Evolutionary conservation across 1,139 yeast genomes (phyloP), one percentile per base, ranked within the genome.

Genomic region (Suzukiozyma palmioleophila): DNA sequence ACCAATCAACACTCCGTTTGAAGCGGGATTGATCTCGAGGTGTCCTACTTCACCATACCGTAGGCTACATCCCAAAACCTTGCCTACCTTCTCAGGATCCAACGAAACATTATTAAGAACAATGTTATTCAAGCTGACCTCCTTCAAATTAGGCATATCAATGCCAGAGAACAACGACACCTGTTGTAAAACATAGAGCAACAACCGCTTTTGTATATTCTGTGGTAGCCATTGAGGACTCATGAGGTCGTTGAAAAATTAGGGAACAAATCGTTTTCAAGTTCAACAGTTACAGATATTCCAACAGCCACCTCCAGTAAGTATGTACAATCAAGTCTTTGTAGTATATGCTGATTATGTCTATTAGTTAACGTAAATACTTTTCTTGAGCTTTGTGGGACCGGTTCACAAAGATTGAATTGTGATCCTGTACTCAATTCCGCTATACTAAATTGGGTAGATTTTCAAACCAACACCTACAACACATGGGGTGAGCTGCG

Each of bases 181-280:
- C 57, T 87, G 94, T 54, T 84, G 88, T 16, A 89, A 73, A 3
- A 88, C 79, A 60, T 87, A 88, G 38, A 84, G 75, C 38, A 89
- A 75, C 36, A 89, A 76, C 52, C 95, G 69, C 60, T 85, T 84
- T 55, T 88, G 96, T 35, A 89, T 72, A 56, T 82, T 84, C 56
- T 83, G 90, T 9, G 95, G 92, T 58, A 84, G 73, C 94, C 95
- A 85, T 53, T 70, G 81, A 37, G 84, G 81, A 52, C 77, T 74
- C 83, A 77, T 78, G 35, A 32, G 21, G 32, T 26, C 33, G 24
- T 30, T 16, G 12, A 18, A 22, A 11, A 30, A 30, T 3, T 18
- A n/a, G 16, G 33, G 12, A 14, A 3, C 6, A 30, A 30, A 15
- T 30, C 15, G 12, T 11, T 15, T 15, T 30, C 22, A 13, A n/a